Conservation (phyloP, 2,329 filamentous ascomycete genomes). For the Ilyonectria sp. region DNA sequence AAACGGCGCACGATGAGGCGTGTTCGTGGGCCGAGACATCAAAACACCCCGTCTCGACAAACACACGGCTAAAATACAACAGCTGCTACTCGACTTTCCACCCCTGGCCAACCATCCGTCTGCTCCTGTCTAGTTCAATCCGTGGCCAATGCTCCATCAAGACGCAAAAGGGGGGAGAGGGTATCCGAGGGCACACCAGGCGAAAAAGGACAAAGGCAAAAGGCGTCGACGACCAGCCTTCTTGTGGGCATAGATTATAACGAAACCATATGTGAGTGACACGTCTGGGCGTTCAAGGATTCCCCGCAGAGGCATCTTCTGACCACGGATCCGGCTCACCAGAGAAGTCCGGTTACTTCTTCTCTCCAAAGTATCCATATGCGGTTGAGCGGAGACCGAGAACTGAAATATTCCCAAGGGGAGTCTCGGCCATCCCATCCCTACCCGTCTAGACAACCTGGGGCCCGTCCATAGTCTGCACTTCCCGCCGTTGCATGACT, state of each 20-base stretch:
- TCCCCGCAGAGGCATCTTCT: conserved; percentile 30
- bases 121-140: conserved; percentile 54
- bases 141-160: conserved; percentile 51
- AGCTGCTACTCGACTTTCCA: conserved; percentile 51
- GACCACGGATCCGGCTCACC: conserved; percentile 36
- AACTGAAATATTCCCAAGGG: conserved; percentile 30
- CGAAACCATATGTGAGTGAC: conserved; percentile 47
- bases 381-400: conserved; percentile 13
- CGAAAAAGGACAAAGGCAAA: conserved; percentile 44
- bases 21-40: conserved; percentile 51
- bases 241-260: conserved; percentile 49
- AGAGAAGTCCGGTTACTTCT: conserved; percentile 39
- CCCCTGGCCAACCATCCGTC: conserved; percentile 49
- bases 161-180: conserved; percentile 42
- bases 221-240: conserved; percentile 34
- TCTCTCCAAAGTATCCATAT: conserved; percentile 40
- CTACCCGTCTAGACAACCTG: conserved; percentile 39
- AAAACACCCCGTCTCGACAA: conserved; percentile 52
- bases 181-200: conserved; percentile 49
- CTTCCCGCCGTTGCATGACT: conserved; percentile 52
- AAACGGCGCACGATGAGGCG: conserved; percentile 53
- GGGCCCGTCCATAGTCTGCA: conserved; percentile 52
- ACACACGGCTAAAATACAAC: conserved; percentile 59
- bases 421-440: conserved; percentile 26
- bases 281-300: conserved; percentile 40